Percentiles rank a stretch among this genome's conserved stretches.
These are phyloP conservation scores for Arthonia radiata DNA, from an alignment of 495 filamentous ascomycete species.

Conservation along the genomic window DNA sequence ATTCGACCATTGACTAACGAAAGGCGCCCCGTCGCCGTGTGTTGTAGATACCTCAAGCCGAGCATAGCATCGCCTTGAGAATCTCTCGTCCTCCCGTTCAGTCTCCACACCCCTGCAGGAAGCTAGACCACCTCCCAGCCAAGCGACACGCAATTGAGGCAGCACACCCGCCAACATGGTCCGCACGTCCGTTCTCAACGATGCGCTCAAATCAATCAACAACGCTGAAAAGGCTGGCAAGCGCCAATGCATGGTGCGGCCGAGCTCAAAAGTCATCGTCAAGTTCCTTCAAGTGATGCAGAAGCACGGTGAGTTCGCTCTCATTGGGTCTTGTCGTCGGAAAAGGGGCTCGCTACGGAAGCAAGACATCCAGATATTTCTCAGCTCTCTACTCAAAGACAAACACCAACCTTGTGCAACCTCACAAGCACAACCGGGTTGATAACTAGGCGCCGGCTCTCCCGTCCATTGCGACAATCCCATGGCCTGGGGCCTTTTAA, in stretches of 20 bases:
- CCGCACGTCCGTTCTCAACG: slow-evolving; percentile 93
- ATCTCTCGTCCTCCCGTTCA: no score
- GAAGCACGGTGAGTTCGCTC: slow-evolving; percentile 64
- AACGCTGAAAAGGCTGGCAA: slow-evolving; percentile 98
- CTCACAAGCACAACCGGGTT: no score
- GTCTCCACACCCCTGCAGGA: not conserved
- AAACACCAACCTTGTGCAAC: no score
- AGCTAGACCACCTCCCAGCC: not conserved
- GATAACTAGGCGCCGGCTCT: slow-evolving; percentile 98
- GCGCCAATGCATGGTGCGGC: slow-evolving; percentile 91
- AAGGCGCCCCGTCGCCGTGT: no score
- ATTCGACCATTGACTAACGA: no score
- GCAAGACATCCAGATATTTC: no score
- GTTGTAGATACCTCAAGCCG: slow-evolving; percentile 1
- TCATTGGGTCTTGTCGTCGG: no score
- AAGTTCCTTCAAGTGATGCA: slow-evolving; percentile 99
- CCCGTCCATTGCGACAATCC: slow-evolving; percentile 23
- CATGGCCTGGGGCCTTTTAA: slow-evolving; percentile 97
- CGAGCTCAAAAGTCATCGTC: slow-evolving; percentile 95
- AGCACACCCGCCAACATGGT: slow-evolving; percentile 59
- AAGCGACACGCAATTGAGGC: not conserved
- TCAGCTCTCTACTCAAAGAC: no score
- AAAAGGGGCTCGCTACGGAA: no score
- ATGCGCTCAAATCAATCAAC: slow-evolving; percentile 98
- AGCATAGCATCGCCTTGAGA: not conserved